phyloP scores from a whole-genome alignment of 441 rosid species.

The Populus tomentosa region DNA sequence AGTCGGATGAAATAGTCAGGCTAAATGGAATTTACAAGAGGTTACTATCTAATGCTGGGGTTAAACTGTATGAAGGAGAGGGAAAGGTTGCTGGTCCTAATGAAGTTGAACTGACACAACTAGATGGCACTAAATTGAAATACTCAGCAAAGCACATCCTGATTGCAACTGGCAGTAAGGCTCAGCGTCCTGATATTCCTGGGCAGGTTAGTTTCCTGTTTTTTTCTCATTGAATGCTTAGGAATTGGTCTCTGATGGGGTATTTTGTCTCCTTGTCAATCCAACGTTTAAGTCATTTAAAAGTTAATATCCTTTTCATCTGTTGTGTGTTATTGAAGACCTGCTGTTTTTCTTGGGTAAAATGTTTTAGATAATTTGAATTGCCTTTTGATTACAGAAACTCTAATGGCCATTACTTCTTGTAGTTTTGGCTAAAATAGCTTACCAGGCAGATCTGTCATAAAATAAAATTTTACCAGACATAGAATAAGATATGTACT shows the following conservation, averaged over 20 bases:
- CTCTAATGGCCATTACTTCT: not conserved
- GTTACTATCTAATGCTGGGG: conserved; percentile 79
- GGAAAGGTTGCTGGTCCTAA: conserved; percentile 87
- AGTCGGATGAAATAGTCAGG: conserved; percentile 87
- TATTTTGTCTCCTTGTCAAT: not conserved
- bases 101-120: conserved; percentile 85
- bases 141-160: conserved; percentile 86
- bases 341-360: not conserved
- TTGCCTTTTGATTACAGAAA: not conserved
- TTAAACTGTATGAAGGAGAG: conserved; percentile 92
- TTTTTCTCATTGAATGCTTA: conserved; percentile 11
- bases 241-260: conserved; percentile 1
- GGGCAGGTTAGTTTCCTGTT: conserved; percentile 55
- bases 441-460: not conserved
- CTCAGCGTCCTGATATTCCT: conserved; percentile 75
- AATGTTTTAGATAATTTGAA: too few relatives aligned
- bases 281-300: not conserved
- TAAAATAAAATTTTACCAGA: not conserved
- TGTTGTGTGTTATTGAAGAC: not conserved
- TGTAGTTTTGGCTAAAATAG: not conserved
- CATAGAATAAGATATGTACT: not conserved
- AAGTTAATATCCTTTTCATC: too few relatives aligned
- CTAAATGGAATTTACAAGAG: conserved; percentile 92
- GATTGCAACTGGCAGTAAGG: conserved; percentile 95
- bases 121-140: conserved; percentile 86